A percentile compares a stretch with the other conserved stretches of the same genome.
These are phyloP conservation scores for Salix brachista DNA, from an alignment of 345 rosid species.

Conservation along the genomic window DNA sequence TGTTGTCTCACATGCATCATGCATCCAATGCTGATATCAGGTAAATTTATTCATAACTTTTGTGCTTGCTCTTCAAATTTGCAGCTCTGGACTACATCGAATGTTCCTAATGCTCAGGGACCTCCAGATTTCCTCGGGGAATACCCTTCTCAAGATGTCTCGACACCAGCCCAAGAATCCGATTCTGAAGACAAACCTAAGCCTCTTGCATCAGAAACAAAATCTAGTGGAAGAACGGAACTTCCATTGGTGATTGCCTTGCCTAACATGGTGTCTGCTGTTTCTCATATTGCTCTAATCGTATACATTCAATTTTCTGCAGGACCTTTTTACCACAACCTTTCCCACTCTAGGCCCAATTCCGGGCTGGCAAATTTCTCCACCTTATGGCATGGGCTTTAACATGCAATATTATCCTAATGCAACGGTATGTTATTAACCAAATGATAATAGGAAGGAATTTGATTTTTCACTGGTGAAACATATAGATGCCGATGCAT, in stretches of 20 bases:
- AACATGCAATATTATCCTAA: conserved; percentile 50
- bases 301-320: conserved; percentile 21
- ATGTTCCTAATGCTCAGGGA: conserved; percentile 26
- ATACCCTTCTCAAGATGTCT: conserved; percentile 27
- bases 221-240: conserved; percentile 47
- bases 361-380: conserved; percentile 46
- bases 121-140: conserved; percentile 24
- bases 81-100: conserved; percentile 28
- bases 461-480: not conserved
- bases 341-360: conserved; percentile 37
- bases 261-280: not conserved
- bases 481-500: not conserved
- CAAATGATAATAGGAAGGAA: not conserved
- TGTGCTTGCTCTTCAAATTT: conserved; percentile 5
- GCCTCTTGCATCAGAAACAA: conserved; percentile 30
- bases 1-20: not conserved
- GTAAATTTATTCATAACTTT: not conserved
- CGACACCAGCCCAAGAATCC: conserved; percentile 23
- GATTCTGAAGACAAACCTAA: conserved; percentile 26
- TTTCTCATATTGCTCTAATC: conserved; percentile 12
- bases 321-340: conserved; percentile 71
- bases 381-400: conserved; percentile 44
- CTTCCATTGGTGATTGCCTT: conserved; percentile 57
- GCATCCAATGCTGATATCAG: not conserved
- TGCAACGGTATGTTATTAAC: conserved; percentile 39